Base-by-base conservation (phyloP, 441 rosid genomes). In the Hura crepitans region DNA sequence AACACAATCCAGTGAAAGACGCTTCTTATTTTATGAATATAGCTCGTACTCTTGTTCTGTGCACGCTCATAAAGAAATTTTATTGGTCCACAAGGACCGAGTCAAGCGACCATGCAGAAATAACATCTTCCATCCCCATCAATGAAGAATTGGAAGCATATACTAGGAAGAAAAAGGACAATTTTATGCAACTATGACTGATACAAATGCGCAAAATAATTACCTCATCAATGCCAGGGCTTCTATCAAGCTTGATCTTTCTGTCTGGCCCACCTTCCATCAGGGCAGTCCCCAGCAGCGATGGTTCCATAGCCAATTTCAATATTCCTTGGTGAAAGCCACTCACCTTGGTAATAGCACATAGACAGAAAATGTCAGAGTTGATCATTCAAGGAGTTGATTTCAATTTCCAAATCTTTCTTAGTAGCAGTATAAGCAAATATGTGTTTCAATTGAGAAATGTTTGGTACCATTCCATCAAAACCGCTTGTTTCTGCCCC, bases 221-320 rank as follows among this genome's bases (percentile, higher is more conserved):
- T 78, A 94, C 99, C 97, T 92, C 99, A 79, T 94, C 97, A 69
- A 83, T 77, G 58, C 97, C 97, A 39, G 97, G 89, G 72, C 86
- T 89, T 79, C 84, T 81, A 75, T 94, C 97, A 77, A 94, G 97
- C 77, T 90, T 85, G 78, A 92, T 90, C 61, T 84, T 90, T 81
- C 97, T 88, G 79, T 94, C 86, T 64, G 97, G 97, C 66, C 99
- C 99, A 73, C 93, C 90, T 80, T 83, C 93, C 92, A 90, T 87
- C 79, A 94, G 77, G 69, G 97, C 97, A 43, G 90, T 84, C 60
- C 97, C 97, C 76, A 94, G 74, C 25, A 92, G 74, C 4, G 96
- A 90, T 69, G 97, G 99, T 75, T 94, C 99, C 99, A 94, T 94
- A 33, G 99, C 97, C 85, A 94, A 81, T 84, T 85, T 90, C 76